Conservation (phyloP, 352 stramenopile species). For the Pythium phragmitis region DNA sequence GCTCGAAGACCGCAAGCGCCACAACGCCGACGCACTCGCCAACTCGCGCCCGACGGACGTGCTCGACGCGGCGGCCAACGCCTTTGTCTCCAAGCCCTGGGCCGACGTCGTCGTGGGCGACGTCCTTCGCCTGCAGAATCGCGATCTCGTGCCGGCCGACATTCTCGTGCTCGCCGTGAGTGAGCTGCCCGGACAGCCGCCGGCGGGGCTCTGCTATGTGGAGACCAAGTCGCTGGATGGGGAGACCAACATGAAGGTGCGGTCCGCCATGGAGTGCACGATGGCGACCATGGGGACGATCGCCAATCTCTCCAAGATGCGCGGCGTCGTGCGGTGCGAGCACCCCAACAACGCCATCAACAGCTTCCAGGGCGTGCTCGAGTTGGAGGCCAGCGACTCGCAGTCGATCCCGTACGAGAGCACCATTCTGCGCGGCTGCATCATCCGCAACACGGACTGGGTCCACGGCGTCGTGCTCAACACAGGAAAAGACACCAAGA, state of each 20-base stretch:
- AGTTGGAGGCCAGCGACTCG: conserved; percentile 46
- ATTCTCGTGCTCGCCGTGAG: conserved; percentile 81
- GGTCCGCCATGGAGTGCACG: conserved; percentile 74
- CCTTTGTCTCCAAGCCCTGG: conserved; percentile 67
- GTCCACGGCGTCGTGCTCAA: conserved; percentile 92
- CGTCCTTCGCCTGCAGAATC: conserved; percentile 76
- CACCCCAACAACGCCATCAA: conserved; percentile 90
- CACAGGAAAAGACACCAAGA: conserved; percentile 93
- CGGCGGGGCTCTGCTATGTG: conserved; percentile 83
- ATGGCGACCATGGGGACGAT: conserved; percentile 44
- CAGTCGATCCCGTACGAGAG: conserved; percentile 76
- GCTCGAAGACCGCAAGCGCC: conserved; percentile 87
- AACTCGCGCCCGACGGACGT: conserved; percentile 73
- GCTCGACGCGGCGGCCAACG: conserved; percentile 40
- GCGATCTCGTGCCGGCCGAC: conserved; percentile 82
- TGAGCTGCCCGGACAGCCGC: conserved; percentile 54
- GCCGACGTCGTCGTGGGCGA: conserved; percentile 86
- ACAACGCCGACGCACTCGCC: conserved; percentile 78
- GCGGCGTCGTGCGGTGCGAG: conserved; percentile 69
- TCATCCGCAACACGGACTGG: conserved; percentile 93
- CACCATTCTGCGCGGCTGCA: conserved; percentile 90
- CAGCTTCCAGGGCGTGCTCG: conserved; percentile 88
- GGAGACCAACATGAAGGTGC: conserved; percentile 93
- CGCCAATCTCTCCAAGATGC: conserved; percentile 49
- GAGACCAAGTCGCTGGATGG: conserved; percentile 92